Conservation (phyloP, 805 yeast species). For the Blastobotrys attinorum region DNA sequence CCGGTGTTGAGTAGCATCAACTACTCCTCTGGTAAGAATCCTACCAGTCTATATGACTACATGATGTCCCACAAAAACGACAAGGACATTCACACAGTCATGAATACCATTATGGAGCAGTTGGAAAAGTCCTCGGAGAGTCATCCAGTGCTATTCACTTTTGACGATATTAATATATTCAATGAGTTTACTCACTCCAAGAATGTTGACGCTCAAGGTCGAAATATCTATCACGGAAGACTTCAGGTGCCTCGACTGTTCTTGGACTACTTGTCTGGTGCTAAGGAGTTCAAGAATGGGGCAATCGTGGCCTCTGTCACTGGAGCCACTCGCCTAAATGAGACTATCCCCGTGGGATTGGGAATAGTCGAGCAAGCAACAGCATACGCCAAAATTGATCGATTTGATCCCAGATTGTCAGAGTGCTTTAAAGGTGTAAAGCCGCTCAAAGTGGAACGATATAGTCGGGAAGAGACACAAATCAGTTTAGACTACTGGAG, state of each 20-base stretch:
- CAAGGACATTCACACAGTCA: conserved; percentile 30
- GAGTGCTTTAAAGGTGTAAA: conserved; percentile 36
- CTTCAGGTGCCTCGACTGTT: conserved; percentile 58
- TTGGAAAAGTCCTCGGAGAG: conserved; percentile 38
- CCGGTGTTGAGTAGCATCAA: conserved; percentile 32
- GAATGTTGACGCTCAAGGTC: conserved; percentile 51
- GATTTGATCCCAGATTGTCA: conserved; percentile 52
- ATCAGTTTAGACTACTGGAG: conserved; percentile 35
- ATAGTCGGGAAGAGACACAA: conserved; percentile 39
- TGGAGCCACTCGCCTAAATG: conserved; percentile 42
- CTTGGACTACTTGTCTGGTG: conserved; percentile 48
- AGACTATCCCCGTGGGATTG: conserved; percentile 55
- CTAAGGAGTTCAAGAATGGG: conserved; percentile 46
- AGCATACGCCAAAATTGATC: conserved; percentile 43
- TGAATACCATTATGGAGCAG: conserved; percentile 49
- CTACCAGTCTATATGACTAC: conserved; percentile 12
- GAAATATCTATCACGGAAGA: conserved; percentile 48
- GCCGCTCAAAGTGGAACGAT: conserved; percentile 36
- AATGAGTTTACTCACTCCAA: conserved; percentile 46
- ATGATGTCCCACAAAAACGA: conserved; percentile 13
- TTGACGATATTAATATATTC: conserved; percentile 68
- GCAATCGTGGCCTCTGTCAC: conserved; percentile 59
- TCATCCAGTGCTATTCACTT: conserved; percentile 55
- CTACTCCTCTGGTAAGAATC: conserved; percentile 10
- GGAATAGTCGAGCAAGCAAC: conserved; percentile 41